phyloP scores from a whole-genome alignment of 2,329 filamentous ascomycete species.

The Lecanicillium sp. region DNA sequence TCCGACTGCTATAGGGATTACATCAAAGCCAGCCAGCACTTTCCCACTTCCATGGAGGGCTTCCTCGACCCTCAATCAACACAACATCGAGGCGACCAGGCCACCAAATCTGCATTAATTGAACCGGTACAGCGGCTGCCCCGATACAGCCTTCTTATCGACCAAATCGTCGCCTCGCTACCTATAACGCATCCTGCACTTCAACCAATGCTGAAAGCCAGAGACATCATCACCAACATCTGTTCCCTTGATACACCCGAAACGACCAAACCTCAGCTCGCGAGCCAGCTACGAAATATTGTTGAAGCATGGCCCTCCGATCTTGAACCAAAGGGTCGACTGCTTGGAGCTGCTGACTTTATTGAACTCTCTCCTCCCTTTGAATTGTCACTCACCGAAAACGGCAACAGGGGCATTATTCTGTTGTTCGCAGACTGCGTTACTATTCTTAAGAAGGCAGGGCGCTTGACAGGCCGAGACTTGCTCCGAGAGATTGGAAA shows the following conservation, averaged over 20 bases:
- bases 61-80: constrained; percentile 75
- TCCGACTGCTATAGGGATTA: constrained; percentile 89
- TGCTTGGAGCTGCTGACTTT: constrained; percentile 77
- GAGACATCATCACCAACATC: constrained; percentile 92
- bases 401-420: constrained; percentile 61
- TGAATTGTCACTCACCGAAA: constrained; percentile 32
- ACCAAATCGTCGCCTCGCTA: constrained; percentile 83
- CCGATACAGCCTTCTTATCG: constrained; percentile 91
- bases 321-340: constrained; percentile 66
- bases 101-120: constrained; percentile 84
- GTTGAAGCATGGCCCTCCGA: constrained; percentile 71
- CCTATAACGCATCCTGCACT: constrained; percentile 82
- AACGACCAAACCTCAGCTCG: constrained; percentile 65
- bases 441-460: constrained; percentile 67
- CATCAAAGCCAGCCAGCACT: constrained; percentile 82
- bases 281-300: constrained; percentile 68
- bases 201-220: constrained; percentile 74
- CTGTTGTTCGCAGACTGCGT: constrained; percentile 80
- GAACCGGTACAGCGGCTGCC: constrained; percentile 93
- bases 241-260: constrained; percentile 78
- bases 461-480: constrained; percentile 64
- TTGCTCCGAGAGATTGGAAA: constrained; percentile 82
- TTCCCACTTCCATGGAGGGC: constrained; percentile 71
- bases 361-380: constrained; percentile 72
- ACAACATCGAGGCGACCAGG: constrained; percentile 65